Base-by-base conservation (phyloP, 1,284 basidiomycete genomes). In the Cryptococcus deneoformans region DNA sequence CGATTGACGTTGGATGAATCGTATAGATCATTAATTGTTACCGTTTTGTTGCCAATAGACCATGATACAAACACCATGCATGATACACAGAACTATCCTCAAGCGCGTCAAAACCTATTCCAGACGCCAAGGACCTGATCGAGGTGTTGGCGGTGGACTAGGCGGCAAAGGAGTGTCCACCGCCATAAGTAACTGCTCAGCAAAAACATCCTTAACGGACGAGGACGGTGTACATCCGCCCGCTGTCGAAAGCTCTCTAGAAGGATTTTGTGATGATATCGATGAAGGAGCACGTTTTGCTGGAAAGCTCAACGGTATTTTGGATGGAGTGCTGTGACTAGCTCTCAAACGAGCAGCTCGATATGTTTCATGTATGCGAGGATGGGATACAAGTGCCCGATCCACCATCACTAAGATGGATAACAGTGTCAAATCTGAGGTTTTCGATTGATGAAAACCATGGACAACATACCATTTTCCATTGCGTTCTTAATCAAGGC, bases 71-170 rank as follows among this genome's bases (percentile, higher is more conserved):
- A 20, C 20, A 20, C 20, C 20, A 20, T 20, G 20, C 20, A 20
- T 20, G 20, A 20, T 20, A 20, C 20, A 20, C 20, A 20, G 20
- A 20, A 20, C 2, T 20, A 20, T 20, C 20, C 20, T 20, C 20
- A 20, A 20, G 20, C 20, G 20, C 20, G 20, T 20, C 20, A 20
- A 20, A 20, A 20, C 20, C 20, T 20, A 20, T 20, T 20, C 20
- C 20, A 20, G 20, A 20, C 20, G 20, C 29, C 16, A 14, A 6
- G 46, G 46, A 12, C 29, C n/a, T 34, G 14, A 35, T 34, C 36
- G 16, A 54, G 66, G 67, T 3, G 67, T 63, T 38, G 67, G 57
- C 29, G 67, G 67, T 8, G 67, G 66, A 35, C 65, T 66, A 45
- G 56, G 63, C 2, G 67, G 67, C 29, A 69, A 51, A 14, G 67